These are phyloP conservation scores for Pseudocercospora fuligena DNA, from an alignment of 2,329 filamentous ascomycete genomes.

Conservation along the genomic window DNA sequence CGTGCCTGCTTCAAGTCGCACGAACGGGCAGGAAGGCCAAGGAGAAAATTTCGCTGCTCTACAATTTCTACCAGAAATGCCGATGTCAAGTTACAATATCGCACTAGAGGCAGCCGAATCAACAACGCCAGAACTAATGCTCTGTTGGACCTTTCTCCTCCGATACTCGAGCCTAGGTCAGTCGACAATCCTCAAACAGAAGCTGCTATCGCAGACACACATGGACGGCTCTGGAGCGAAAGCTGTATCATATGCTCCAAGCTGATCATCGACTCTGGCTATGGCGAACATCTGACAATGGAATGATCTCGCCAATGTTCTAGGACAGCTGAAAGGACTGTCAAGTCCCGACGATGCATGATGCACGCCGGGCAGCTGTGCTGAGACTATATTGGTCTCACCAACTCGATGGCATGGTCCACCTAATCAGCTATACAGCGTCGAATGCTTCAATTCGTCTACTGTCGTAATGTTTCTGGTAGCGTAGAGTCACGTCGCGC, in stretches of 20 bases:
- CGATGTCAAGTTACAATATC: too few relatives aligned
- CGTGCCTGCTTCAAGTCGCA: background rate
- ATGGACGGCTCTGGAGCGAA: background rate
- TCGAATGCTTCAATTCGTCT: background rate
- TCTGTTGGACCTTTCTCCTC: background rate
- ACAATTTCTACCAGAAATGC: too few relatives aligned
- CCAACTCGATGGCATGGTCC: background rate
- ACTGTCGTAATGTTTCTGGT: background rate
- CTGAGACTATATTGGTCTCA: background rate
- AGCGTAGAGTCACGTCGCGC: background rate
- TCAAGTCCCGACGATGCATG: background rate
- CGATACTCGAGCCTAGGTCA: background rate
- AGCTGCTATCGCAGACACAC: background rate
- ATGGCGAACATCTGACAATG: background rate
- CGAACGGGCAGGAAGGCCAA: background rate
- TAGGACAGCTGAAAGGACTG: background rate
- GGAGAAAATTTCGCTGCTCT: background rate
- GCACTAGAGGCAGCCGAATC: background rate
- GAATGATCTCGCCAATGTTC: background rate
- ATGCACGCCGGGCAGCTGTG: background rate
- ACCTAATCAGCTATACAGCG: background rate
- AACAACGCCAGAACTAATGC: too few relatives aligned
- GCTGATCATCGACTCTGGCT: background rate
- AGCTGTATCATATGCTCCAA: background rate
- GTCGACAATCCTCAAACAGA: background rate